A percentile compares a stretch with the other conserved stretches of the same genome.
Evolutionary conservation across 306 rosid genomes (phyloP).

Genomic region (Cicer yamashitae): DNA sequence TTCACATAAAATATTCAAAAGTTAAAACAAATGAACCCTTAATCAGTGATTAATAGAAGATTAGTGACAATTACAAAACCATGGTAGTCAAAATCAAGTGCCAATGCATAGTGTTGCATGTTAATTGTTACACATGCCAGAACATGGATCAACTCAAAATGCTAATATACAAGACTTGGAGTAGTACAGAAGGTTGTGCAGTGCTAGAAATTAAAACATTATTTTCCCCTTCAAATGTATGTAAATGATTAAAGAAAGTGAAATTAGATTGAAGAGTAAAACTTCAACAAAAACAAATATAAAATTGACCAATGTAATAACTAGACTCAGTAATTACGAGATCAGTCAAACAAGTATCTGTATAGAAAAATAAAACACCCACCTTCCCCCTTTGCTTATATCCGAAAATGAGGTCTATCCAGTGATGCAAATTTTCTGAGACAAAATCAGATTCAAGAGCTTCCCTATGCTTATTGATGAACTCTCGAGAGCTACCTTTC

Average conservation of each 20-base stretch:
- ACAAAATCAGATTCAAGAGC: slow-evolving; percentile 94
- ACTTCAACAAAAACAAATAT: neutral
- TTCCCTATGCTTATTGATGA: slow-evolving; percentile 96
- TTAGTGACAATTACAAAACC: slow-evolving; percentile 22
- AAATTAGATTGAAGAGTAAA: slow-evolving; percentile 32
- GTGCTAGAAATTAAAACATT: slow-evolving; percentile 3
- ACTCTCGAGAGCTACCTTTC: slow-evolving; percentile 90
- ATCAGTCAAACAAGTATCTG: slow-evolving; percentile 34
- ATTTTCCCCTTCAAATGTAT: slow-evolving; percentile 3
- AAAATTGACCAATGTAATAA: neutral
- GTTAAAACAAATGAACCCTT: neutral
- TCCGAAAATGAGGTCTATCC: slow-evolving; percentile 99
- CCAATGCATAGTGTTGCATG: neutral
- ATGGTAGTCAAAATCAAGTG: slow-evolving; percentile 24
- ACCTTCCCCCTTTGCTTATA: slow-evolving; percentile 99
- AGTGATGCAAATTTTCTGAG: slow-evolving; percentile 94
- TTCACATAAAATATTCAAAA: neutral
- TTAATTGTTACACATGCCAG: neutral
- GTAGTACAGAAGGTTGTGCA: slow-evolving; percentile 27
- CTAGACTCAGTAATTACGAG: slow-evolving; percentile 32
- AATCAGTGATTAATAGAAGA: slow-evolving; percentile 10
- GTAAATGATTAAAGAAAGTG: slow-evolving; percentile 5
- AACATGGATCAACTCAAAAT: slow-evolving; percentile 13
- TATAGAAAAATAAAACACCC: slow-evolving; percentile 51
- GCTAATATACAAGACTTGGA: slow-evolving; percentile 12